phyloP scores from a whole-genome alignment of 257 asterid species.

The Hygrophila difformis region DNA sequence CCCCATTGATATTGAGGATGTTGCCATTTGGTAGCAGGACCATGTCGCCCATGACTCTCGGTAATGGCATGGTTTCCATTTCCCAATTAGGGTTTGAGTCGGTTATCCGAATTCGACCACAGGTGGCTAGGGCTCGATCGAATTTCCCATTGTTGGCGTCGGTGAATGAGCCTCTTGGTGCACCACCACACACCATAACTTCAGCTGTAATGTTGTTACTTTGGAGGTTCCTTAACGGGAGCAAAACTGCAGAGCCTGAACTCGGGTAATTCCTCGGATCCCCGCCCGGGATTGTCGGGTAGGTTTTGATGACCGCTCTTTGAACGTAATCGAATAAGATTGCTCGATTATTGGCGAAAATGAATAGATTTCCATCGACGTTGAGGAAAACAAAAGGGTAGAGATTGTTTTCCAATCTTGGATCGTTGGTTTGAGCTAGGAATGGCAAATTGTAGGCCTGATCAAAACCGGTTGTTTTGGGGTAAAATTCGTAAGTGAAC shows the following conservation, averaged over 20 bases:
- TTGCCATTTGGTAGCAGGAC: constrained; percentile 20
- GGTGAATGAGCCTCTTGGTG: constrained; percentile 21
- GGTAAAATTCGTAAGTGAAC: constrained; percentile 14
- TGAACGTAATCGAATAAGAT: constrained; percentile 13
- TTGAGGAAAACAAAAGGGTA: constrained; percentile 23
- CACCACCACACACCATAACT: constrained; percentile 33
- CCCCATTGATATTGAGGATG: constrained; percentile 22
- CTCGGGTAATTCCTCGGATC: constrained; percentile 25
- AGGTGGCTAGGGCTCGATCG: constrained; percentile 7
- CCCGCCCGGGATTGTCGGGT: constrained; percentile 17
- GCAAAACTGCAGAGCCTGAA: constrained; percentile 26
- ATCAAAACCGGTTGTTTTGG: constrained; percentile 4
- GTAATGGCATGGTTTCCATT: constrained; percentile 19
- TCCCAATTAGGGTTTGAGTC: constrained; percentile 19
- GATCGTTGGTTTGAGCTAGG: constrained; percentile 6
- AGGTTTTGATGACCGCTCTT: background rate
- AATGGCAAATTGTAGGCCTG: constrained; percentile 8
- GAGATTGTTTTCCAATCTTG: constrained; percentile 9
- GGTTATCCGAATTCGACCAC: constrained; percentile 17
- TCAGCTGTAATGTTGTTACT: constrained; percentile 4
- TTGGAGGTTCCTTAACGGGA: constrained; percentile 13
- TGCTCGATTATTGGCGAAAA: constrained; percentile 21
- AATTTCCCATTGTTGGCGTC: constrained; percentile 14
- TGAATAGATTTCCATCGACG: constrained; percentile 19
- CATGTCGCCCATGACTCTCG: constrained; percentile 11